A percentile compares a stretch with the other conserved stretches of the same genome.
Conservation (phyloP, 306 rosid genomes). For the Comarum palustre region DNA sequence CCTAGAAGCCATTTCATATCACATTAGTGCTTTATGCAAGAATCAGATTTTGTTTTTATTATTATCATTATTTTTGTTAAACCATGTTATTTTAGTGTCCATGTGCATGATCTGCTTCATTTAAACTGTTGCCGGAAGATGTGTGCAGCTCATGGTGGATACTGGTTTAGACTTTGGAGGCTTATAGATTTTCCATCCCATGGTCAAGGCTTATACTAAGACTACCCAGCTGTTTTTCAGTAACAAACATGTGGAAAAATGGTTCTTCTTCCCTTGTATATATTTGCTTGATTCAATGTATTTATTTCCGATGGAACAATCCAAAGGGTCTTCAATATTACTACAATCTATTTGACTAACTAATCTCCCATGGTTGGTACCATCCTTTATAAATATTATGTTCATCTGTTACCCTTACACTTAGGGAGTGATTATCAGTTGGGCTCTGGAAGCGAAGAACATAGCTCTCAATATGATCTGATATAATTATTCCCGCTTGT, state of each 20-base stretch:
- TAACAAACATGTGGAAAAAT: background rate
- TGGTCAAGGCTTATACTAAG: conserved; percentile 82
- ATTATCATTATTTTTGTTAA: no score
- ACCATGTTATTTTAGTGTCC: no score
- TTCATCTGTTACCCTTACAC: no score
- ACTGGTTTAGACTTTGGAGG: conserved; percentile 71
- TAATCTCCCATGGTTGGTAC: conserved; percentile 44
- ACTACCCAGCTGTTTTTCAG: conserved; percentile 50
- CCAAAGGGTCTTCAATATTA: conserved; percentile 67
- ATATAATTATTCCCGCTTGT: background rate
- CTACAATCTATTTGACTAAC: conserved; percentile 68
- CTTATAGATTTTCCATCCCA: conserved; percentile 79
- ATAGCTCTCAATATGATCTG: no score
- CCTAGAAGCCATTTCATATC: background rate
- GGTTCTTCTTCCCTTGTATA: background rate
- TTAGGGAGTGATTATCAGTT: no score
- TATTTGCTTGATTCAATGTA: no score
- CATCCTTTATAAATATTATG: background rate
- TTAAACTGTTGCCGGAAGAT: conserved; percentile 56
- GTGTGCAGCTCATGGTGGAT: conserved; percentile 65
- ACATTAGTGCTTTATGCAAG: no score
- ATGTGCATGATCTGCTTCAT: background rate
- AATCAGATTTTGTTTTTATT: no score
- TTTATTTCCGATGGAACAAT: conserved; percentile 56
- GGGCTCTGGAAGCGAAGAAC: no score